Base-by-base conservation (phyloP, 495 filamentous ascomycete genomes). In the Sordaria brevicollis region DNA sequence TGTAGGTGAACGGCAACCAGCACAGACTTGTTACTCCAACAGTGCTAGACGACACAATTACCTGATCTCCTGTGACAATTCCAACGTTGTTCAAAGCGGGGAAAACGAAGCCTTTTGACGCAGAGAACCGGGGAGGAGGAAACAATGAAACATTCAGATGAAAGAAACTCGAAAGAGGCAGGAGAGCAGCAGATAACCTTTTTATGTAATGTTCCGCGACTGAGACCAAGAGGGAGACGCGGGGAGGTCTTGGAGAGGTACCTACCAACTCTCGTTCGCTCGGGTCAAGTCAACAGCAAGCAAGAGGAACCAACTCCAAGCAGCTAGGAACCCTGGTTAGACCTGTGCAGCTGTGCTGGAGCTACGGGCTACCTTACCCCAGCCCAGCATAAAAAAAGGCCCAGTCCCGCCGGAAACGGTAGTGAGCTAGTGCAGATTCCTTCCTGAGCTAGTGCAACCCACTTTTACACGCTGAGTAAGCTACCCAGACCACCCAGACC, bases 91-190 rank as follows among this genome's bases (percentile, higher is more conserved):
- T 57, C 49, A 57, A 29, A 29, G 49, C 49, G 21, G 49, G 49
- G 49, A 57, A 36, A 57, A 57, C 49, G 49, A 57, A 57, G 21
- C 49, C 21, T 57, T n/a, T 57, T 57, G 49, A 57, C 49, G 49
- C 49, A 57, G 49, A 57, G 49, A 57, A 57, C 49, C 11, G 49
- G 37, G 21, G 49, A 21, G 15, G 49, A 31, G 49, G 49, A 57
- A 57, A 67, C 66, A 67, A 41, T 29, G 66, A 41, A 67, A 67
- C 66, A 67, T 54, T 54, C 35, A 67, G 66, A 67, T 67, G 66
- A 29, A 67, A 41, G 21, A 65, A 34, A 57, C 66, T 15, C 35
- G 31, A 39, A n/a, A 67, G 38, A 67, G 66, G 35, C 35, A 36
- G 35, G 49, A 67, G 66, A 57, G 49, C 49, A 31, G 29, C 49